Evolutionary conservation across 1,139 yeast genomes (phyloP), one percentile per base, ranked within the genome.

Genomic region (Candida pseudocylindracea): DNA sequence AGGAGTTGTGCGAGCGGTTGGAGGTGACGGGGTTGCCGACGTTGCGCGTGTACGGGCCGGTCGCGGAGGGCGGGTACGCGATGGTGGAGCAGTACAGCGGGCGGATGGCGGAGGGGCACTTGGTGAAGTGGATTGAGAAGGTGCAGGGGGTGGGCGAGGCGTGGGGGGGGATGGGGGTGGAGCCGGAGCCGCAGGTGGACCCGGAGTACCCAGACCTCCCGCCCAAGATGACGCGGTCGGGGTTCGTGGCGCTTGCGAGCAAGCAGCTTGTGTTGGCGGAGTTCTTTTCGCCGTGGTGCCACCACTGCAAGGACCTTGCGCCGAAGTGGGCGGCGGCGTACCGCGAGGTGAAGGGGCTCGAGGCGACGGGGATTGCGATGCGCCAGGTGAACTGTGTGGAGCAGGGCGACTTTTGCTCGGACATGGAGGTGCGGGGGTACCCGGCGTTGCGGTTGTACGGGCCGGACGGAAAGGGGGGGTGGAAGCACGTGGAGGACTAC

Each of bases 331-430:
- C 42, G 31, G 51, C 57, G 35, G 60, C 81, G 0, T 73, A 66
- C 51, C 41, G 51, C 25, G 46, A 46, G 10, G 62, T 60, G 45
- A 45, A 54, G 27, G 54, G 55, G 31, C 53, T 58, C 38, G 55
- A 62, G 32, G 36, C 49, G 24, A 40, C 62, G 35, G 58, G 62
- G 6, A 58, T 73, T 26, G 56, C 56, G 10, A 67, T 75, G 64
- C 56, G 63, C 35, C 88, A 75, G 45, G 85, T 76, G 15, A 66
- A 76, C 45, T 78, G 91, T 53, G 58, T 72, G 13, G 72, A 63
- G 33, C 65, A 68, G 46, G 85, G 83, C 9, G 88, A 76, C 46
- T 54, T 76, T 33, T 76, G 91, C 49, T 60, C 54, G 11, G 52
- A 69, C 20, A 81, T 76, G 48, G 57, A 58, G 9, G 61, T 78